Percentiles rank a stretch among this genome's conserved stretches.
These are phyloP conservation scores for Orbilia quercus DNA, from an alignment of 2,329 filamentous ascomycete species.

Conservation along the genomic window DNA sequence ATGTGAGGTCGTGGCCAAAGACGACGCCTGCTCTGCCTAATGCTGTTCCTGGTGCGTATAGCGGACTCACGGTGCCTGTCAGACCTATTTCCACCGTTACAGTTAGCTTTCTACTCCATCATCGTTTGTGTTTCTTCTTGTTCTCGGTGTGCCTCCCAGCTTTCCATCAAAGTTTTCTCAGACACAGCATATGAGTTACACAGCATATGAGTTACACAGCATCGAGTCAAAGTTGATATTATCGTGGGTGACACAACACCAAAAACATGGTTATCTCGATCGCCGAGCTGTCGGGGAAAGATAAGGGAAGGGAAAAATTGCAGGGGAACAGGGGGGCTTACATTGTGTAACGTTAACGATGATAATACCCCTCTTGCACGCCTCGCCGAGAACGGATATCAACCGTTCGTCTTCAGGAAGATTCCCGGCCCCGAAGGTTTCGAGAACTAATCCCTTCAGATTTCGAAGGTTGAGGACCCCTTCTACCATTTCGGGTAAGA, in stretches of 20 bases:
- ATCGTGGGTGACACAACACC: constrained; percentile 61
- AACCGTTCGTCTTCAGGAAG: constrained; percentile 84
- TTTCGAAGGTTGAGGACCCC: constrained; percentile 81
- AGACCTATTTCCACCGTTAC: constrained; percentile 62
- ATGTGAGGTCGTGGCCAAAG: constrained; percentile 87
- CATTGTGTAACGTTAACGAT: constrained; percentile 95
- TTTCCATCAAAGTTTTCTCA: too few species aligned
- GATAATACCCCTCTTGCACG: constrained; percentile 81
- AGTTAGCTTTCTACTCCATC: background rate
- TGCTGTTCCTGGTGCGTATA: constrained; percentile 81
- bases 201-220: too few species aligned
- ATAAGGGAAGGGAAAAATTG: constrained; percentile 43
- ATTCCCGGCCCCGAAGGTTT: constrained; percentile 94
- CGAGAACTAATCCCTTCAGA: constrained; percentile 82
- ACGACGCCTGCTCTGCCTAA: constrained; percentile 86
- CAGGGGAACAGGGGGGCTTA: constrained; percentile 66
- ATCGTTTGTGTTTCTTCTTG: too few species aligned
- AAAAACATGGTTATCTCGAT: constrained; percentile 12
- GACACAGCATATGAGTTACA: background rate
- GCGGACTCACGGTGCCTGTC: constrained; percentile 78
- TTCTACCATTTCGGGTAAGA: constrained; percentile 92
- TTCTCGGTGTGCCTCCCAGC: too few species aligned
- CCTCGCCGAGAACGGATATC: constrained; percentile 79
- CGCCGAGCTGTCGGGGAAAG: constrained; percentile 48
- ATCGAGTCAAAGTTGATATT: too few species aligned